Evolutionary conservation across 768 basidiomycete genomes (phyloP), one percentile per base, ranked within the genome.

Genomic region (Podaxis pistillaris): DNA sequence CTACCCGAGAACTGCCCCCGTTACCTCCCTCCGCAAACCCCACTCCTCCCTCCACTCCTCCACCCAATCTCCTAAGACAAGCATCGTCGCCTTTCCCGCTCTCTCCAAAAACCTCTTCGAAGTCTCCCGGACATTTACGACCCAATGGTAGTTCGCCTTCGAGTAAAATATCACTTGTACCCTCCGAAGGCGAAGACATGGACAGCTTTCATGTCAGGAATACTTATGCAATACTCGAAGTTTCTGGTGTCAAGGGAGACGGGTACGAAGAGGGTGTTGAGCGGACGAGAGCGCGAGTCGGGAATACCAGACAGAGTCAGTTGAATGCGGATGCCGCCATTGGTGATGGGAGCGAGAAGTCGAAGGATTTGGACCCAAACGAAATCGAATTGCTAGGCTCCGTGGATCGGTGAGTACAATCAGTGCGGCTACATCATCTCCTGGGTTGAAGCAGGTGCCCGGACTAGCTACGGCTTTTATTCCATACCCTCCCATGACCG

Each of bases 261-360:
- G 96, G 96, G 0, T 93, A 88, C 74, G 91, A 94, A 68, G 94
- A 96, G 67, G 96, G 96, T 40, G 83, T 96, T 6, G 96, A 98
- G 75, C 87, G 94, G 40, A 98, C 96, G 28, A 83, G 96, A 63
- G 91, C 93, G 4, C 68, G 70, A 51, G 55, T 73, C 40, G 70
- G 71, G 12, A 70, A 62, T 9, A 72, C 67, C 58, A 71, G 72
- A 54, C 67, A 66, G 33, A 74, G 72, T 58, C 89, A 90, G 66
- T 67, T 85, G 37, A 78, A 82, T 60, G 85, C 86, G 0, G 80
- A 81, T 51, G 77, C 81, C 44, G 83, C 86, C 3, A 63, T 89
- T 4, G 84, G 78, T 12, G 81, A 85, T 68, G 82, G 79, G 17
- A 74, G 72, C 8, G 89, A 88, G 73, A 91, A 86, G 75, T 79